These are phyloP conservation scores for Sporisorium iseilematis-ciliati DNA, from an alignment of 1,284 basidiomycete species.

Conservation along the genomic window DNA sequence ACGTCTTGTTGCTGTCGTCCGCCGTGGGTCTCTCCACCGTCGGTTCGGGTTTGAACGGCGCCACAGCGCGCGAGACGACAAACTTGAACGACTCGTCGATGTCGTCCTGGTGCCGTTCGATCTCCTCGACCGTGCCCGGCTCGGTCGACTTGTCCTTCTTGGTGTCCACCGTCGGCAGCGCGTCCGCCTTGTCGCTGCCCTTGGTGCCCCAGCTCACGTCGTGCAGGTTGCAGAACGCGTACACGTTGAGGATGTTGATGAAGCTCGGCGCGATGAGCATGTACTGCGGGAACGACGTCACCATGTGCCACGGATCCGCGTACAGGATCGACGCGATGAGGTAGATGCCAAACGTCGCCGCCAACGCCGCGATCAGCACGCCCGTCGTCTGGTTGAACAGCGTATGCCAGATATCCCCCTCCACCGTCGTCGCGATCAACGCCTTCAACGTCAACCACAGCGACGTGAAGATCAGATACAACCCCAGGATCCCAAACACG, in stretches of 20 bases:
- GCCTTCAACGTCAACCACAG: conserved; percentile 66
- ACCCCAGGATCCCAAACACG: conserved; percentile 71
- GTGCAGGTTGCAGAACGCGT: conserved; percentile 82
- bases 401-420: conserved; percentile 31
- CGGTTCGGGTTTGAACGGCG: conserved; percentile 81
- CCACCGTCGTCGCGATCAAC: conserved; percentile 27
- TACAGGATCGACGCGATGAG: conserved; percentile 88
- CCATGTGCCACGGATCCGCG: conserved; percentile 98
- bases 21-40: conserved; percentile 83
- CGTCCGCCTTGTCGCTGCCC: conserved; percentile 94
- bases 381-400: conserved; percentile 62
- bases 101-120: conserved; percentile 77
- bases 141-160: conserved; percentile 76
- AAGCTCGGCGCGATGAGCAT: conserved; percentile 85
- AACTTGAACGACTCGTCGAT: conserved; percentile 93
- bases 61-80: conserved; percentile 90
- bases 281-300: conserved; percentile 95
- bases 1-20: conserved; percentile 71
- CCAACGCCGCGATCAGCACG: conserved; percentile 66
- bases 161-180: conserved; percentile 88
- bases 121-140: conserved; percentile 77
- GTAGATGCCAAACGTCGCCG: conserved; percentile 69
- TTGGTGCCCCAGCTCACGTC: conserved; percentile 89
- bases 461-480: conserved; percentile 65
- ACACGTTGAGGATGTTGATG: conserved; percentile 93